These are phyloP conservation scores for Aphanomyces cochlioides DNA, from an alignment of 352 stramenopile species.

Conservation along the genomic window DNA sequence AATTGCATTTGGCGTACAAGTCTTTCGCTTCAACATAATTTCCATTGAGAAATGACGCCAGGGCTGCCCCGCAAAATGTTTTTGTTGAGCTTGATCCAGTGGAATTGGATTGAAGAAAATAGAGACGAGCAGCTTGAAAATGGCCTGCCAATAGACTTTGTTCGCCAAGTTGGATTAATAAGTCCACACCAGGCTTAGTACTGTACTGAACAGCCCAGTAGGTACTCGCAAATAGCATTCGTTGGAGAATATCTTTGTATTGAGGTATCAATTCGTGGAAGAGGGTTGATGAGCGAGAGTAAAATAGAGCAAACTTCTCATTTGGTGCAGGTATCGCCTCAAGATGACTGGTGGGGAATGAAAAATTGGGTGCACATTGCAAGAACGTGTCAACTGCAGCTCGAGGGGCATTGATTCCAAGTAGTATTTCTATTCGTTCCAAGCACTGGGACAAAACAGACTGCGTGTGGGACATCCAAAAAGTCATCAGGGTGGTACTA, in stretches of 20 bases:
- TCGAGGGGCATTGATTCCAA: constrained; percentile 37
- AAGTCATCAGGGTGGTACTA: not conserved
- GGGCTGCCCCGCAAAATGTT: constrained; percentile 6
- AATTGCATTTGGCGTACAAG: not conserved
- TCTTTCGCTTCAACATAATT: not conserved
- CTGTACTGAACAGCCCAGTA: not conserved
- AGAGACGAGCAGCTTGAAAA: not conserved
- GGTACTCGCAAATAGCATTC: not conserved
- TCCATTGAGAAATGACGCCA: constrained; percentile 3
- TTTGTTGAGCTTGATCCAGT: not conserved
- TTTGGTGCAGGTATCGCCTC: not conserved
- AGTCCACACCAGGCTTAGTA: not conserved
- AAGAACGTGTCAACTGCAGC: constrained; percentile 39
- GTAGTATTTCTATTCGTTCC: constrained; percentile 41
- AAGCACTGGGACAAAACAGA: constrained; percentile 31
- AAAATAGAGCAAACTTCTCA: not conserved
- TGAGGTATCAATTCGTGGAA: not conserved
- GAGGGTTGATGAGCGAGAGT: not conserved
- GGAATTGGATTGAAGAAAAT: not conserved
- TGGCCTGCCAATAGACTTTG: not conserved
- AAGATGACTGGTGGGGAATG: not conserved
- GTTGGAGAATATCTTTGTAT: not conserved
- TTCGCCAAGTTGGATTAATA: not conserved
- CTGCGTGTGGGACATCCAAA: not conserved
- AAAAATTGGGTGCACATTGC: constrained; percentile 3